Percentiles rank a stretch among this genome's conserved stretches.
phyloP scores from a whole-genome alignment of 2,329 filamentous ascomycete species.

The Tothia fuscella region DNA sequence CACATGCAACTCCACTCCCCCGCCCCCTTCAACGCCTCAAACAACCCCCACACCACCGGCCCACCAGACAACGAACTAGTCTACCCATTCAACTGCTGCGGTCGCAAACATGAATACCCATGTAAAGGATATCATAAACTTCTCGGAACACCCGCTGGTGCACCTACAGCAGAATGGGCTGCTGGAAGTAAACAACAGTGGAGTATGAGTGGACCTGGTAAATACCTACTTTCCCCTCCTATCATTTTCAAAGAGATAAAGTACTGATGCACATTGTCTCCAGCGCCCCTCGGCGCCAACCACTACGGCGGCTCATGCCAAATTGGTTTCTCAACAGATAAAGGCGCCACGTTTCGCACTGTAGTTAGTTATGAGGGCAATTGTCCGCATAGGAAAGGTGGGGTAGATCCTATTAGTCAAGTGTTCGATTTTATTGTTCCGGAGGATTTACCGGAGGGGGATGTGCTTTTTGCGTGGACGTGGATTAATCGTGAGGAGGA shows the following conservation, averaged over 20 bases:
- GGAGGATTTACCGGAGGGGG: conserved; percentile 28
- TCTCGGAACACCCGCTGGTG: conserved; percentile 31
- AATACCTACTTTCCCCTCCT: not conserved
- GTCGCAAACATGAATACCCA: conserved; percentile 22
- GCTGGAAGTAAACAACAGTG: conserved; percentile 32
- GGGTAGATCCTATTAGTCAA: conserved; percentile 27
- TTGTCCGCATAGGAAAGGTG: conserved; percentile 31
- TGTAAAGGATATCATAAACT: conserved; percentile 34
- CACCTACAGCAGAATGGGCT: conserved; percentile 31
- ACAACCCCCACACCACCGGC: conserved; percentile 31
- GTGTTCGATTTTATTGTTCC: conserved; percentile 35
- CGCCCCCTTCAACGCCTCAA: conserved; percentile 30
- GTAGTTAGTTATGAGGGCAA: conserved; percentile 35
- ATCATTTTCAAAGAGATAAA: not conserved
- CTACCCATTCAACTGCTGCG: conserved; percentile 36
- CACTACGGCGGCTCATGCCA: conserved; percentile 38
- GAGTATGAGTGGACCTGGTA: conserved; percentile 21
- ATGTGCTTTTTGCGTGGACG: conserved; percentile 34
- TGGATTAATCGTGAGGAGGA: conserved; percentile 37
- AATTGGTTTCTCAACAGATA: conserved; percentile 32
- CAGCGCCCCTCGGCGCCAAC: conserved; percentile 22
- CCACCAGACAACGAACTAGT: conserved; percentile 26
- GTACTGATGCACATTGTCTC: not conserved
- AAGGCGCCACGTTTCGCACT: conserved; percentile 32
- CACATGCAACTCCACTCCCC: conserved; percentile 35